Percentiles rank a stretch among this genome's conserved stretches.
phyloP scores from a whole-genome alignment of 1,284 basidiomycete species.

The Acaromyces ingoldii region DNA sequence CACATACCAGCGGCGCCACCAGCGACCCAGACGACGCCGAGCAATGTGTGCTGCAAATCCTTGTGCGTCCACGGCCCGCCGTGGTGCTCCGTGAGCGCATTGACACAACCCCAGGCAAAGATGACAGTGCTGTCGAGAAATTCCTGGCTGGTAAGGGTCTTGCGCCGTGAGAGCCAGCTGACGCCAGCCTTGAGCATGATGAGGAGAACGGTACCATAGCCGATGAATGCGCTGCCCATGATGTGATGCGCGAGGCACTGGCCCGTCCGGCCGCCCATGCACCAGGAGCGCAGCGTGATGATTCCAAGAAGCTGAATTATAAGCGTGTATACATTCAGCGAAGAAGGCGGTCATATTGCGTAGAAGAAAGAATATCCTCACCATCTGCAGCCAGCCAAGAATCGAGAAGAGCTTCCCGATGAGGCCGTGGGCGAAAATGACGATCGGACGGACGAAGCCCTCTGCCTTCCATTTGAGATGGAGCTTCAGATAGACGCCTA shows the following conservation, averaged over 20 bases:
- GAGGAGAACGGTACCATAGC: constrained; percentile 76
- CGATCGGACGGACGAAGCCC: constrained; percentile 66
- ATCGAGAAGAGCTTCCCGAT: constrained; percentile 81
- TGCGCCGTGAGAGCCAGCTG: constrained; percentile 64
- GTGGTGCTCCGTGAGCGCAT: constrained; percentile 81
- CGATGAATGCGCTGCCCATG: constrained; percentile 57
- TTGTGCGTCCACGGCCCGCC: constrained; percentile 63
- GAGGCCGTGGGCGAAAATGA: constrained; percentile 69
- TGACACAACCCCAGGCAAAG: constrained; percentile 73
- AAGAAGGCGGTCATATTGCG: not conserved
- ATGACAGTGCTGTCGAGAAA: constrained; percentile 88
- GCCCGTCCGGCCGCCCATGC: constrained; percentile 65
- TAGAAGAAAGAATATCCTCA: too few species aligned
- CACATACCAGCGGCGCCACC: constrained; percentile 84
- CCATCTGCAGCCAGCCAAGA: constrained; percentile 61
- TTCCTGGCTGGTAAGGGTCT: constrained; percentile 67
- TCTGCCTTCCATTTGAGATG: constrained; percentile 70
- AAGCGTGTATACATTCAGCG: constrained; percentile 8
- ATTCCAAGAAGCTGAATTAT: constrained; percentile 19
- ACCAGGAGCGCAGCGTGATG: constrained; percentile 54
- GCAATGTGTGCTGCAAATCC: constrained; percentile 85
- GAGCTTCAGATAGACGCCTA: constrained; percentile 86
- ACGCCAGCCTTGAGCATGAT: constrained; percentile 78
- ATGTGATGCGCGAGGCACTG: constrained; percentile 65
- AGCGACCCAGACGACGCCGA: constrained; percentile 66